Evolutionary conservation across 345 rosid genomes (phyloP).

Genomic region (Stellera chamaejasme): DNA sequence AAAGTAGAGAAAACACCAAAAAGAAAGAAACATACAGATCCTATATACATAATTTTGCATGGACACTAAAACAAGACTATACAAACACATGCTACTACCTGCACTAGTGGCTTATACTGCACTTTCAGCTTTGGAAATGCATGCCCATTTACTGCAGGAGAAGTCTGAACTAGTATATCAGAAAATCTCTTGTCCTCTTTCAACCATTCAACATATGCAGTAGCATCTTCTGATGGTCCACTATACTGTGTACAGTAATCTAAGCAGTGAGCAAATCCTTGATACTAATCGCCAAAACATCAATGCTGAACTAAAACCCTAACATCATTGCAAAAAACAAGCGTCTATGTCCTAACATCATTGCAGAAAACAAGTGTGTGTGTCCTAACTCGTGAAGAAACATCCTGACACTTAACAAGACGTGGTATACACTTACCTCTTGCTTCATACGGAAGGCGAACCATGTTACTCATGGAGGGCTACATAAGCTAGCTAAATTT

Average conservation of each 20-base stretch:
- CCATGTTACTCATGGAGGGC: too few species aligned
- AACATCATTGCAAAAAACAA: too few species aligned
- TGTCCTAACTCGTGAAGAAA: too few species aligned
- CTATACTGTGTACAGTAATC: constrained; percentile 58
- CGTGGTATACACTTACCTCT: too few species aligned
- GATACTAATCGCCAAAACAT: too few species aligned
- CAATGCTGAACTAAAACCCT: too few species aligned
- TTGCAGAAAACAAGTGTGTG: too few species aligned
- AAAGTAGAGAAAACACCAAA: neutral
- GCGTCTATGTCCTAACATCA: too few species aligned
- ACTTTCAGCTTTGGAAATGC: constrained; percentile 83
- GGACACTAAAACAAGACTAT: neutral
- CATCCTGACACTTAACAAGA: too few species aligned
- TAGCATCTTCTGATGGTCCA: constrained; percentile 74
- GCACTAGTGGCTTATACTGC: constrained; percentile 84
- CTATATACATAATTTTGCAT: neutral
- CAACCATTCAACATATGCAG: constrained; percentile 75
- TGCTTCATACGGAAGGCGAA: too few species aligned
- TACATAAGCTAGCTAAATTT: too few species aligned
- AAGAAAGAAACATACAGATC: constrained; percentile 5
- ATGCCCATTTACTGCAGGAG: constrained; percentile 70
- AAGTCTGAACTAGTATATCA: constrained; percentile 69
- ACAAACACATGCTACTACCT: constrained; percentile 39
- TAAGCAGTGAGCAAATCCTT: too few species aligned
- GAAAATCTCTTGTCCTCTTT: constrained; percentile 60